These are phyloP conservation scores for Pseudozyma tsukubaensis DNA, from an alignment of 1,284 basidiomycete genomes.

Conservation along the genomic window DNA sequence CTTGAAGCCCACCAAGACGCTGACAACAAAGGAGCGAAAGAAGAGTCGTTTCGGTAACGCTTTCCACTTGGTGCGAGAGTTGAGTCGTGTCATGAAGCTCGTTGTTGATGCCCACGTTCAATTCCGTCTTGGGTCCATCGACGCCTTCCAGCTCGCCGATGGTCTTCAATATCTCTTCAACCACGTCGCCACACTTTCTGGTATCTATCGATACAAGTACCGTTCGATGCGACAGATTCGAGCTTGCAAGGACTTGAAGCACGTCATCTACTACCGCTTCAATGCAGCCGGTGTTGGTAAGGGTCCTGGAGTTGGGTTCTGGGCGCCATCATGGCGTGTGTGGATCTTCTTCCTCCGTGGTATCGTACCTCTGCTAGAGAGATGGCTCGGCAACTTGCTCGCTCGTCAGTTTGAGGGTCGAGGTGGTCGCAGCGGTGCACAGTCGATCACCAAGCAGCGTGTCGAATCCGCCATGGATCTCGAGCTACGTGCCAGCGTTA, in stretches of 20 bases:
- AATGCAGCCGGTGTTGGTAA: conserved; percentile 99
- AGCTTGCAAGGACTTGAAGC: conserved; percentile 97
- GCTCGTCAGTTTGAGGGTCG: conserved; percentile 97
- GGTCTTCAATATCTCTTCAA: conserved; percentile 98
- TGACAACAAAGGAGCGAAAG: conserved; percentile 99
- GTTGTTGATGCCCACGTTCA: conserved; percentile 99
- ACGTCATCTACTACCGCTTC: conserved; percentile 86
- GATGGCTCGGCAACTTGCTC: conserved; percentile 97
- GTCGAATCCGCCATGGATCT: conserved; percentile 99
- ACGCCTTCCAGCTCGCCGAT: conserved; percentile 98
- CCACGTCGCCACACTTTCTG: conserved; percentile 96
- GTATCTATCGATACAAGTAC: conserved; percentile 99
- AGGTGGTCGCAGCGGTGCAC: conserved; percentile 80
- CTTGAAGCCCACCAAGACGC: conserved; percentile 95
- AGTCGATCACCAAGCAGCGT: conserved; percentile 96
- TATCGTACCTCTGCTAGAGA: conserved; percentile 94
- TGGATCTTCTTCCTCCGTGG: conserved; percentile 99
- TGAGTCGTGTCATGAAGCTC: conserved; percentile 94
- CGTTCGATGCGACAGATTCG: conserved; percentile 99
- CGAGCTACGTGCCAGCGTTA: conserved; percentile 95
- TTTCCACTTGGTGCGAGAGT: conserved; percentile 96
- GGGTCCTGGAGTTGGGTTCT: conserved; percentile 98
- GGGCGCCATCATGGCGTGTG: conserved; percentile 99
- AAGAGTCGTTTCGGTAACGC: conserved; percentile 99
- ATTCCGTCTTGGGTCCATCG: conserved; percentile 97